Conservation (phyloP, 2,329 filamentous ascomycete genomes). For the Aspergillus ruber region DNA sequence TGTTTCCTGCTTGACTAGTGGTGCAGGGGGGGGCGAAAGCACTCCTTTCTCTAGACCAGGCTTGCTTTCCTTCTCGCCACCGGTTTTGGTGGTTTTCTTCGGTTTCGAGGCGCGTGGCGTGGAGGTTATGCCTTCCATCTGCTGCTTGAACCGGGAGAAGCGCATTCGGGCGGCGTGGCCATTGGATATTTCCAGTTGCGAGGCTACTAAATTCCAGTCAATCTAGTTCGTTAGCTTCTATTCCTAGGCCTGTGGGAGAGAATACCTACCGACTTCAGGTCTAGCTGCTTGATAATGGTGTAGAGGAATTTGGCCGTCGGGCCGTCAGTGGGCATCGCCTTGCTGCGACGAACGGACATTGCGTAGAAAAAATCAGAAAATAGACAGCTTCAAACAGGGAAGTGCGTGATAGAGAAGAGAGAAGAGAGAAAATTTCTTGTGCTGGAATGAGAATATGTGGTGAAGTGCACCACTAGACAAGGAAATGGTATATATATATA, state of each 20-base stretch:
- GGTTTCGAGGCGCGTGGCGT: constrained; percentile 13
- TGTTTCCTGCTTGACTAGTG: constrained; percentile 9
- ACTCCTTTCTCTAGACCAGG: constrained; percentile 7
- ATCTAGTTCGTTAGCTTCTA: constrained; percentile 32
- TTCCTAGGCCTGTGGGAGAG: constrained; percentile 1
- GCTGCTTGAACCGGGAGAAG: constrained; percentile 48
- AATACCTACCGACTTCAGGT: constrained; percentile 43
- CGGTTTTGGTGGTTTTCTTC: constrained; percentile 17
- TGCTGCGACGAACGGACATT: constrained; percentile 35
- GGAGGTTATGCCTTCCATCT: constrained; percentile 43
- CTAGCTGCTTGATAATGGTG: constrained; percentile 50
- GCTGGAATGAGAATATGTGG: constrained; percentile 1
- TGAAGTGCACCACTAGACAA: constrained; percentile 5
- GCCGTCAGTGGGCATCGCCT: constrained; percentile 43
- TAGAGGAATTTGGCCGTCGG: constrained; percentile 49
- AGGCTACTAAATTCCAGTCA: constrained; percentile 49
- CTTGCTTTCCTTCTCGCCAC: constrained; percentile 13
- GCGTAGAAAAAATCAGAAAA: background rate
- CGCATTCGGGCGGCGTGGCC: constrained; percentile 54
- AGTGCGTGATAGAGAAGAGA: background rate
- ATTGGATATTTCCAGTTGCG: constrained; percentile 47
- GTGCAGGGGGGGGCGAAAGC: constrained; percentile 4
- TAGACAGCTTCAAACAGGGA: background rate
- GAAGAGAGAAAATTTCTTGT: background rate
- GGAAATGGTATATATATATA: too few relatives aligned